A percentile compares a stretch with the other conserved stretches of the same genome.
Evolutionary conservation across 2,329 filamentous ascomycete species (phyloP).

Genomic region (Botryotinia narcissicola): DNA sequence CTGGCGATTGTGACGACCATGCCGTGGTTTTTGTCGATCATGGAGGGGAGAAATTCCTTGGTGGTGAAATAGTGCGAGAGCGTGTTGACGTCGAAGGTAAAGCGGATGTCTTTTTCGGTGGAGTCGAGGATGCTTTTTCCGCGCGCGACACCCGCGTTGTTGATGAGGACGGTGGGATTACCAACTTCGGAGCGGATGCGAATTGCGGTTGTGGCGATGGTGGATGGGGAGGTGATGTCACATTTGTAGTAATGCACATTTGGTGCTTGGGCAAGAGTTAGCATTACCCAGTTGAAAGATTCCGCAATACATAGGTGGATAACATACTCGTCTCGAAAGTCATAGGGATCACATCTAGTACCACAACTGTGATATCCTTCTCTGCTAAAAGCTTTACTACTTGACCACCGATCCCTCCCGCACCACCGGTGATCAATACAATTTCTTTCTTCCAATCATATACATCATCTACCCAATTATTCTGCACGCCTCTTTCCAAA

Average conservation of each 20-base stretch:
- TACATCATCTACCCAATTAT: conserved; percentile 51
- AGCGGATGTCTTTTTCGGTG: conserved; percentile 56
- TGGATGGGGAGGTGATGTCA: conserved; percentile 61
- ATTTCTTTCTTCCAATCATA: conserved; percentile 69
- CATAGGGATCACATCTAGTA: conserved; percentile 66
- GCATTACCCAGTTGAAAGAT: not conserved
- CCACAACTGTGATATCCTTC: conserved; percentile 63
- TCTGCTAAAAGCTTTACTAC: conserved; percentile 65
- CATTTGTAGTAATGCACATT: conserved; percentile 67
- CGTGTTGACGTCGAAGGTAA: conserved; percentile 70
- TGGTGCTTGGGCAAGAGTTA: conserved; percentile 39
- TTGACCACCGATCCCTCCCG: conserved; percentile 67
- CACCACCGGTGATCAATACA: conserved; percentile 72
- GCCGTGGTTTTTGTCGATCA: conserved; percentile 64
- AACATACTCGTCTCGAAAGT: conserved; percentile 50
- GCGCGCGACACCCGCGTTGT: conserved; percentile 65
- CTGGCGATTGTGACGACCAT: conserved; percentile 71
- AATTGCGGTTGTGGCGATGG: conserved; percentile 51
- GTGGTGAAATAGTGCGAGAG: conserved; percentile 65
- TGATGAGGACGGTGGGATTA: conserved; percentile 67
- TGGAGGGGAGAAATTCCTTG: conserved; percentile 64
- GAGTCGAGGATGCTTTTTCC: conserved; percentile 60
- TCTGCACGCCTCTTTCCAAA: conserved; percentile 49
- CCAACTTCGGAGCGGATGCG: conserved; percentile 56
- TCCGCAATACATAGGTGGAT: not conserved